A percentile compares a stretch with the other conserved stretches of the same genome.
Evolutionary conservation across 192 early-diverging fungal species (phyloP).

Genomic region (Umbelopsis vinacea): DNA sequence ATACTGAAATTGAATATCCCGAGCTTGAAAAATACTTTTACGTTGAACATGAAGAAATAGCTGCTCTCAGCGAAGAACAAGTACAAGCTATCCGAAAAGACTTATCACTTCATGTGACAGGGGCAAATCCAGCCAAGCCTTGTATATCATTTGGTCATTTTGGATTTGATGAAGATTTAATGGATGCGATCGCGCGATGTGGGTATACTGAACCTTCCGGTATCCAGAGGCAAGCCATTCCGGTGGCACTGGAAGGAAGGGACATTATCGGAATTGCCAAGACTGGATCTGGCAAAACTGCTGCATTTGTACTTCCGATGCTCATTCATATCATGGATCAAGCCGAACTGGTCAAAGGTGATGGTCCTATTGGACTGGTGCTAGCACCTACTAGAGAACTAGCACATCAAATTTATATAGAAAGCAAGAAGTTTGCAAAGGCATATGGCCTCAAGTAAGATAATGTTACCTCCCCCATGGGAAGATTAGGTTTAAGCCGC

Average conservation of each 20-base stretch:
- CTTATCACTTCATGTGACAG: conserved; percentile 69
- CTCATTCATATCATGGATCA: conserved; percentile 88
- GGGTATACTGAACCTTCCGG: conserved; percentile 76
- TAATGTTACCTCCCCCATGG: not conserved
- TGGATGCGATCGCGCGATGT: conserved; percentile 61
- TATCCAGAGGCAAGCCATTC: conserved; percentile 81
- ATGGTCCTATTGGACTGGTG: conserved; percentile 82
- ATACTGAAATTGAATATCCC: conserved; percentile 65
- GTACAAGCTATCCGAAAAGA: conserved; percentile 59
- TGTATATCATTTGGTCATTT: conserved; percentile 88
- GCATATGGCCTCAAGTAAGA: conserved; percentile 52
- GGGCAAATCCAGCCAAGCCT: conserved; percentile 65
- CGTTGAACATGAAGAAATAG: conserved; percentile 79
- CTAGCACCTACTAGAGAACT: conserved; percentile 82
- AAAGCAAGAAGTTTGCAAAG: conserved; percentile 82
- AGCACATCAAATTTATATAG: conserved; percentile 77
- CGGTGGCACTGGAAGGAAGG: conserved; percentile 75
- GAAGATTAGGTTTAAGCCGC: not conserved
- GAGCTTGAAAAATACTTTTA: conserved; percentile 81
- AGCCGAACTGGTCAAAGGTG: conserved; percentile 68
- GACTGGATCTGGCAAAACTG: conserved; percentile 88
- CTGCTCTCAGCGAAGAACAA: conserved; percentile 58
- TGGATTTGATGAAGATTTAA: conserved; percentile 73
- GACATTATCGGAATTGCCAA: conserved; percentile 87
- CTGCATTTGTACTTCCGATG: conserved; percentile 85